phyloP scores from a whole-genome alignment of 306 rosid species.

The Rosa lucieae region DNA sequence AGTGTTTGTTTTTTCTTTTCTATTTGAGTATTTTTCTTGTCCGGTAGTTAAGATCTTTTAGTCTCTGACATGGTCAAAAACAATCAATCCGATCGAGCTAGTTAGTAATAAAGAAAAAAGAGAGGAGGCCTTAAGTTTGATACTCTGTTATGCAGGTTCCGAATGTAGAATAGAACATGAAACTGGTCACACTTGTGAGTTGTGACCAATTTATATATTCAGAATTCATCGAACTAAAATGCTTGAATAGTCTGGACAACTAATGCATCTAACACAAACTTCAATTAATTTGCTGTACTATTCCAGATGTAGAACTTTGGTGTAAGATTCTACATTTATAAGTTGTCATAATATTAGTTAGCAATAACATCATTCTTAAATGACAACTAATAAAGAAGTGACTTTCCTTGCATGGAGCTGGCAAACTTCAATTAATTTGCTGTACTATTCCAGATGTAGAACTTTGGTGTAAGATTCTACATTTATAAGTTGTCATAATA shows the following conservation, averaged over 20 bases:
- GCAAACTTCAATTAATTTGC: background rate
- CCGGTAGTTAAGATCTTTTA: background rate
- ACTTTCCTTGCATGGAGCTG: background rate
- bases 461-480: background rate
- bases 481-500: background rate
- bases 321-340: background rate
- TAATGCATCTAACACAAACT: no score
- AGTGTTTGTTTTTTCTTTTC: background rate
- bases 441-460: background rate
- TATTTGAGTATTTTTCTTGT: background rate
- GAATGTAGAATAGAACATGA: no score
- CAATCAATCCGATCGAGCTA: no score
- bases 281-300: background rate
- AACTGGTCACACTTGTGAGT: no score
- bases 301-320: background rate
- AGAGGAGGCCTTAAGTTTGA: no score
- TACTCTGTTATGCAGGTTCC: no score
- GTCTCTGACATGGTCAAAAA: no score
- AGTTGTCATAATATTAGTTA: background rate
- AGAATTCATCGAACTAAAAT: no score
- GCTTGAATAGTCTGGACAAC: no score
- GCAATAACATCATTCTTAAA: background rate
- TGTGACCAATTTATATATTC: no score
- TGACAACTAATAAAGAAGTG: background rate
- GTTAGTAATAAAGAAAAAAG: no score